Evolutionary conservation across 2,329 filamentous ascomycete genomes (phyloP).

Genomic region (Xylariaceae sp.): DNA sequence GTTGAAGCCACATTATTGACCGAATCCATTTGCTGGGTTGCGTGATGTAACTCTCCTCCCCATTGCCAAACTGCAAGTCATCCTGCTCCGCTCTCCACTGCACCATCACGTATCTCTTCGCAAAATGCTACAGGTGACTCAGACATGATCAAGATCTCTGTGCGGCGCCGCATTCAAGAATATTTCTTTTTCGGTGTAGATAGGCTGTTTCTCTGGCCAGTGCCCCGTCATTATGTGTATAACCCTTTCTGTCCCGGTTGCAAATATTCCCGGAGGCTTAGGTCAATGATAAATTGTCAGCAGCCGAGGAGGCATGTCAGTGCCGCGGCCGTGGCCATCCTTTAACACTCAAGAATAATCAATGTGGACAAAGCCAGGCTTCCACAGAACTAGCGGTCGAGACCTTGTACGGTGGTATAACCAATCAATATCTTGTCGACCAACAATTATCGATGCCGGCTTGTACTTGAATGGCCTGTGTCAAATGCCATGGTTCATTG

Average conservation of each 20-base stretch:
- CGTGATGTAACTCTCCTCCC: slow-evolving; percentile 12
- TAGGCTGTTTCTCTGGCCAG: slow-evolving; percentile 11
- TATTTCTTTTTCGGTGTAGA: slow-evolving; percentile 13
- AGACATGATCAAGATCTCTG: slow-evolving; percentile 11
- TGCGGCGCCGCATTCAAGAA: neutral
- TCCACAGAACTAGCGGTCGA: slow-evolving; percentile 15
- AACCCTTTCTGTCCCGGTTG: slow-evolving; percentile 2
- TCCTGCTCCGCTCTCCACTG: slow-evolving; percentile 19
- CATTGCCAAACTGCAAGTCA: slow-evolving; percentile 19
- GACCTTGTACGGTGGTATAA: slow-evolving; percentile 6
- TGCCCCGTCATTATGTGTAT: neutral
- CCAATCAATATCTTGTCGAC: slow-evolving; percentile 8
- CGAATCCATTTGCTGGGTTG: slow-evolving; percentile 14
- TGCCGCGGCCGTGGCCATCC: slow-evolving; percentile 9
- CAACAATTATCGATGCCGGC: slow-evolving; percentile 7
- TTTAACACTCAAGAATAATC: slow-evolving; percentile 2
- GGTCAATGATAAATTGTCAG: slow-evolving; percentile 10
- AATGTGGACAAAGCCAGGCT: slow-evolving; percentile 1
- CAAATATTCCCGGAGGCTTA: neutral
- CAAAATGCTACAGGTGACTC: slow-evolving; percentile 10
- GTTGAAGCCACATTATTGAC: slow-evolving; percentile 14
- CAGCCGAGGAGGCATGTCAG: slow-evolving; percentile 3
- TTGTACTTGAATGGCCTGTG: slow-evolving; percentile 4
- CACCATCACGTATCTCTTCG: slow-evolving; percentile 7
- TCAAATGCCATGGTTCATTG: slow-evolving; percentile 4